Base-by-base conservation (phyloP, 2,329 filamentous ascomycete species). In the Hortaea werneckii region DNA sequence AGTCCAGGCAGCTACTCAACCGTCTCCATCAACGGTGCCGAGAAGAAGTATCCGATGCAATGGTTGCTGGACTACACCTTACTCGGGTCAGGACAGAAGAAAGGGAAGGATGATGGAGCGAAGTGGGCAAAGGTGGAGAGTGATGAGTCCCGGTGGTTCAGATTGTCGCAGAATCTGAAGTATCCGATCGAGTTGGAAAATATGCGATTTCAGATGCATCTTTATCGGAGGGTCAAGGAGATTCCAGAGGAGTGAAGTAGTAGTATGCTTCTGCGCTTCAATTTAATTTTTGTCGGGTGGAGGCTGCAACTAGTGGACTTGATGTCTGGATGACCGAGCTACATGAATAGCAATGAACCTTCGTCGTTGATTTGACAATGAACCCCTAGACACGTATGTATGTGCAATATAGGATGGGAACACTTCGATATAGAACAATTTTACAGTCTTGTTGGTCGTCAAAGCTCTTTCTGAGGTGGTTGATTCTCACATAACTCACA, bases 1-100 rank as follows among this genome's bases (percentile, higher is more conserved):
- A 95, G 87, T 55, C 87, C 92, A 0, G 92, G 92, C 1, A 94
- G 84, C 65, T 96, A 96, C 65, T 92, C 89, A 0, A 87, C 88
- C 47, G 76, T 94, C 3, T 78, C 77, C 0, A 65, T 95, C 50
- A 69, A 68, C 27, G 67, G 66, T 0, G 54, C 66, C 2, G 60
- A 75, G 51, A 75, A 76, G 76, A 80, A 77, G 50, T 96, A 96
- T 61, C 90, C 90, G 0, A 96, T 95, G 88, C 83, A 86, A 57
- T 95, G 88, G 82, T 70, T 98, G 11, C 71, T 98, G 2, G 84
- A 95, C 58, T 85, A 92, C 60, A 85, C 87, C 1, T 67, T 98
- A 13, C 64, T 87, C 13, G 55, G 50, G 26, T 43, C 46, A 8
- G 46, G 50, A 41, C 56, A 49, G 29, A 41, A 28, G 26, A 40